These are phyloP conservation scores for Nidularia sp. DNA, from an alignment of 768 basidiomycete genomes.

Conservation along the genomic window DNA sequence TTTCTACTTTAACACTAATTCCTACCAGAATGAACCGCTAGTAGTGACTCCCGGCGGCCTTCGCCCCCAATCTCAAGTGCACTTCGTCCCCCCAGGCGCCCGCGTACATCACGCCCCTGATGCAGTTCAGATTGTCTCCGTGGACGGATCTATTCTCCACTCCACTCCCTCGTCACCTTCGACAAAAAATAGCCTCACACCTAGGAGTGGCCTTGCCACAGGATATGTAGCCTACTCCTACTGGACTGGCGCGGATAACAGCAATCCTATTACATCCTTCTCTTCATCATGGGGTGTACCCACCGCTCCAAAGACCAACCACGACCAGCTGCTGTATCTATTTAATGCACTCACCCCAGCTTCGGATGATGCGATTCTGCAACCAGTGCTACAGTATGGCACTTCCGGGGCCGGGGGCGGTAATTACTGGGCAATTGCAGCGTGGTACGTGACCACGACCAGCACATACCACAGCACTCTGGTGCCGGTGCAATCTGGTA, in stretches of 20 bases:
- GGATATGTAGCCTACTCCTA: neutral
- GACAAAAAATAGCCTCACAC: neutral
- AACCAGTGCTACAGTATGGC: conserved; percentile 19
- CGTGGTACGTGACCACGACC: conserved; percentile 11
- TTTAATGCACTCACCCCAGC: conserved; percentile 10
- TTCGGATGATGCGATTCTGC: conserved; percentile 10
- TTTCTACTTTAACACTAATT: no score
- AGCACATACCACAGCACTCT: conserved; percentile 1
- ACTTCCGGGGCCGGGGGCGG: conserved; percentile 16
- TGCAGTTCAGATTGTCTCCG: conserved; percentile 8
- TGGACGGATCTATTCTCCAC: conserved; percentile 9
- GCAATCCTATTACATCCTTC: conserved; percentile 10
- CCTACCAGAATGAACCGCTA: no score
- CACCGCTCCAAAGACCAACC: conserved; percentile 7
- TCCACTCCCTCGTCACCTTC: conserved; percentile 1
- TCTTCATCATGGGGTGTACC: conserved; percentile 16
- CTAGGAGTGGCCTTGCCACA: conserved; percentile 9
- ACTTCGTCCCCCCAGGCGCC: conserved; percentile 12
- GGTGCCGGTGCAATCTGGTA: neutral
- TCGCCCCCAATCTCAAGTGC: conserved; percentile 6
- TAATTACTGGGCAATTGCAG: conserved; percentile 16
- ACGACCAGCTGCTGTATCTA: conserved; percentile 16
- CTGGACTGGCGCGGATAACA: neutral
- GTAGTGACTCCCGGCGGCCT: conserved; percentile 13
- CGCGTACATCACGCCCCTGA: conserved; percentile 8